phyloP scores from a whole-genome alignment of 345 rosid genomes.

The Bruguiera gymnorhiza region DNA sequence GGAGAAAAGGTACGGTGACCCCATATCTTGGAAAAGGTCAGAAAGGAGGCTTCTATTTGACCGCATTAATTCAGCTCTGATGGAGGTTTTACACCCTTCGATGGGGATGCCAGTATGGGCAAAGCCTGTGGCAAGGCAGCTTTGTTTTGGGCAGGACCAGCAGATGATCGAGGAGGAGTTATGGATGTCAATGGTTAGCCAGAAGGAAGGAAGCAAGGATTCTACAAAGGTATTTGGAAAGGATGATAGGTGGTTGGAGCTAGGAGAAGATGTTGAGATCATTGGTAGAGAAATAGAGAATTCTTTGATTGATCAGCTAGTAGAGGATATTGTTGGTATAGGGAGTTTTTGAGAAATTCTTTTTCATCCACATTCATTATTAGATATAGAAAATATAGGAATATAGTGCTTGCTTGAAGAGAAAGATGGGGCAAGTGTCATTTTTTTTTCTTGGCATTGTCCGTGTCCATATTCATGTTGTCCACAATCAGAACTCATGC shows the following conservation, averaged over 20 bases:
- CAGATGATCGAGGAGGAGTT: constrained; percentile 49
- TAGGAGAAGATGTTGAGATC: constrained; percentile 52
- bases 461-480: not conserved
- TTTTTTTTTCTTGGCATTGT: not conserved
- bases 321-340: constrained; percentile 47
- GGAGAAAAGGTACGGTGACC: constrained; percentile 74
- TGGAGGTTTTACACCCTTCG: constrained; percentile 44
- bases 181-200: constrained; percentile 40
- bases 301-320: constrained; percentile 64
- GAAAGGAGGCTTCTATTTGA: constrained; percentile 74
- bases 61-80: constrained; percentile 50
- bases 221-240: constrained; percentile 36
- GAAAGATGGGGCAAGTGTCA: not conserved
- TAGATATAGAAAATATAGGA: not conserved
- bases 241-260: constrained; percentile 54
- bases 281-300: constrained; percentile 63
- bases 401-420: not conserved
- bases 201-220: constrained; percentile 40
- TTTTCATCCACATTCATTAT: not conserved
- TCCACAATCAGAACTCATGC: not conserved
- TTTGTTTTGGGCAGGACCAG: constrained; percentile 21
- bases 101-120: constrained; percentile 35
- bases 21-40: constrained; percentile 62
- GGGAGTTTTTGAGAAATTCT: constrained; percentile 26
- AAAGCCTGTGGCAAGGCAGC: constrained; percentile 49